Percentiles rank a stretch among this genome's conserved stretches.
Evolutionary conservation across 2,329 filamentous ascomycete species (phyloP).

Genomic region (Colletotrichum camelliae): DNA sequence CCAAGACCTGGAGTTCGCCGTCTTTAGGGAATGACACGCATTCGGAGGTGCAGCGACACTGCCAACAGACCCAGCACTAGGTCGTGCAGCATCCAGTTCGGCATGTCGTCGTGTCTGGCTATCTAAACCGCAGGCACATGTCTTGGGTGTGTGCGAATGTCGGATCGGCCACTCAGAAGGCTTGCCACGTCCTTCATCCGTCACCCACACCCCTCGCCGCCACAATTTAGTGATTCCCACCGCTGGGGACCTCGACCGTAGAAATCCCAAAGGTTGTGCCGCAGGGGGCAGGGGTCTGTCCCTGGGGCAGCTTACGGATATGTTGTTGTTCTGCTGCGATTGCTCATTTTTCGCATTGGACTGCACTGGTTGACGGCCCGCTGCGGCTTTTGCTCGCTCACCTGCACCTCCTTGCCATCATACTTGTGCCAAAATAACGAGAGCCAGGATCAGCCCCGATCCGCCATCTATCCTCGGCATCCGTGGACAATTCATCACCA

Average conservation of each 20-base stretch:
- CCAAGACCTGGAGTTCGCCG: slow-evolving; percentile 5
- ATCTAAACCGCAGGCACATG: slow-evolving; percentile 3
- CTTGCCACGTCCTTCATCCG: slow-evolving; percentile 7
- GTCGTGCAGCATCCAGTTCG: slow-evolving; percentile 21
- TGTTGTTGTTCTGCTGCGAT: background rate
- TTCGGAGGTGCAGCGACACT: slow-evolving; percentile 6
- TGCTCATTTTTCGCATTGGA: background rate
- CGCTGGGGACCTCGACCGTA: slow-evolving; percentile 12
- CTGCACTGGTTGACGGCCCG: background rate
- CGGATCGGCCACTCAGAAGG: slow-evolving; percentile 1
- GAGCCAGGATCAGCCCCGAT: slow-evolving; percentile 1
- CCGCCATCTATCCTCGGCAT: background rate
- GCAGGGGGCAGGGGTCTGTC: slow-evolving; percentile 12
- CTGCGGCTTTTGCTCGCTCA: background rate
- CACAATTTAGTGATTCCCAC: slow-evolving; percentile 6
- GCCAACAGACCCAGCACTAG: background rate
- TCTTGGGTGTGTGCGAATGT: slow-evolving; percentile 14
- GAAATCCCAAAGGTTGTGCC: background rate
- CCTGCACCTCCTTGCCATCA: background rate
- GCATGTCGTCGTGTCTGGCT: slow-evolving; percentile 16
- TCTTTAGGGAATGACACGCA: slow-evolving; percentile 16
- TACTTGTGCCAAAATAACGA: background rate
- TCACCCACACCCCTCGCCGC: slow-evolving; percentile 15
- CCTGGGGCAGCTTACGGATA: background rate
- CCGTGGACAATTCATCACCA: background rate